phyloP scores from a whole-genome alignment of 2,329 filamentous ascomycete genomes.

The Byssochlamys sp. region DNA sequence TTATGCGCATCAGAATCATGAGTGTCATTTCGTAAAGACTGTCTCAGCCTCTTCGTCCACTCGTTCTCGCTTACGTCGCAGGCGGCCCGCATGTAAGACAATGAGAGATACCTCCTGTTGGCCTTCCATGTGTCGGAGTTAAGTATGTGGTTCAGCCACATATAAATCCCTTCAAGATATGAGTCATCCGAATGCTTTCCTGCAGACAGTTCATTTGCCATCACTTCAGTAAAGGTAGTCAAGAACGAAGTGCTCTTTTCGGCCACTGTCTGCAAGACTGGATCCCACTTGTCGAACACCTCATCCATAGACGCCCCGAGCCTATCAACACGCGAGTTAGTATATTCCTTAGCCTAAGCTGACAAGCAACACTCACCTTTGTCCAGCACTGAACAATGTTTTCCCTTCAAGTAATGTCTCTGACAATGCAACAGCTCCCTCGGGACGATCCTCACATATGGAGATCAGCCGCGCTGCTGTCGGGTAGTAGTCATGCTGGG shows the following conservation, averaged over 20 bases:
- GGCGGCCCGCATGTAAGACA: constrained; percentile 22
- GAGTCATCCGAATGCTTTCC: constrained; percentile 16
- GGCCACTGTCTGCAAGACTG: constrained; percentile 27
- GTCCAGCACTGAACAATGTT: constrained; percentile 16
- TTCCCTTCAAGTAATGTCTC: constrained; percentile 18
- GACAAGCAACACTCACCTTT: constrained; percentile 17
- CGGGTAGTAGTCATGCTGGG: constrained; percentile 12
- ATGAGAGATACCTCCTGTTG: constrained; percentile 18
- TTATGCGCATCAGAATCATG: neutral
- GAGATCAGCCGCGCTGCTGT: constrained; percentile 16
- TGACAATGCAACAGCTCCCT: constrained; percentile 13
- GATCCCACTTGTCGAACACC: constrained; percentile 26
- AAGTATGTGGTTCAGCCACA: constrained; percentile 44
- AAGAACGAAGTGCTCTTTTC: constrained; percentile 26
- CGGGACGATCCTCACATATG: constrained; percentile 16
- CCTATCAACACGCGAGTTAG: constrained; percentile 8
- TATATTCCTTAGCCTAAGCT: neutral
- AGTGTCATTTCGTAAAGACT: constrained; percentile 8
- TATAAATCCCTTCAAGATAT: constrained; percentile 34
- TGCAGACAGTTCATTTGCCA: constrained; percentile 29
- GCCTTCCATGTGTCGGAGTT: constrained; percentile 28
- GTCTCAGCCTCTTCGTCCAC: constrained; percentile 20
- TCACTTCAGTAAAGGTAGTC: constrained; percentile 26
- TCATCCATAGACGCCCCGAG: constrained; percentile 19
- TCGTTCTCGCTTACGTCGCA: constrained; percentile 24